Evolutionary conservation across 768 basidiomycete genomes (phyloP).

Genomic region (Serendipita indica): DNA sequence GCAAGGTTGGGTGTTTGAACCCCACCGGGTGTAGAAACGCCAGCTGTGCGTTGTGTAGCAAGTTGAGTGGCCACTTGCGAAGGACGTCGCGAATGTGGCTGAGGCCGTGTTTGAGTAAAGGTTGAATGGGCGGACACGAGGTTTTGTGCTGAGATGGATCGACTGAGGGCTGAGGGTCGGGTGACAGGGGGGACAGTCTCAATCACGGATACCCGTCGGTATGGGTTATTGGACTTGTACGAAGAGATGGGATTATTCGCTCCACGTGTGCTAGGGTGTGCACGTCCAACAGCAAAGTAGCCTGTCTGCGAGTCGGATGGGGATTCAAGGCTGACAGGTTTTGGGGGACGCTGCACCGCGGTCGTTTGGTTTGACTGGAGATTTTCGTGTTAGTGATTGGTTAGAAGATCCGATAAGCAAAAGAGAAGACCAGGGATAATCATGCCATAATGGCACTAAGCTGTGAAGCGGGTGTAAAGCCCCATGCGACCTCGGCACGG

Average conservation of each 20-base stretch:
- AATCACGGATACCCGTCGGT: neutral
- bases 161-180: neutral
- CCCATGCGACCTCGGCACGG: too few species aligned
- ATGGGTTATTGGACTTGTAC: neutral
- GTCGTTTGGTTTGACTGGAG: neutral
- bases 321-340: too few species aligned
- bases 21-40: neutral
- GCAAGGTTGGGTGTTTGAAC: neutral
- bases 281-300: neutral
- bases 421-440: too few species aligned
- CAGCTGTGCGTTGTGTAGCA: neutral
- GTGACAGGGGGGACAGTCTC: neutral
- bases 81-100: neutral
- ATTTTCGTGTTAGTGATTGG: neutral
- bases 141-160: neutral
- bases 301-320: too few species aligned
- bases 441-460: too few species aligned
- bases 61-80: neutral
- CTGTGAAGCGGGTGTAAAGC: neutral
- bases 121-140: neutral
- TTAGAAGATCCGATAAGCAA: neutral
- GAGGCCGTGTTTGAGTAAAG: neutral
- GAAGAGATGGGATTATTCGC: neutral
- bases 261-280: neutral
- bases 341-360: neutral